These are phyloP conservation scores for Colletotrichum sp. DNA, from an alignment of 2,329 filamentous ascomycete genomes.

Conservation along the genomic window DNA sequence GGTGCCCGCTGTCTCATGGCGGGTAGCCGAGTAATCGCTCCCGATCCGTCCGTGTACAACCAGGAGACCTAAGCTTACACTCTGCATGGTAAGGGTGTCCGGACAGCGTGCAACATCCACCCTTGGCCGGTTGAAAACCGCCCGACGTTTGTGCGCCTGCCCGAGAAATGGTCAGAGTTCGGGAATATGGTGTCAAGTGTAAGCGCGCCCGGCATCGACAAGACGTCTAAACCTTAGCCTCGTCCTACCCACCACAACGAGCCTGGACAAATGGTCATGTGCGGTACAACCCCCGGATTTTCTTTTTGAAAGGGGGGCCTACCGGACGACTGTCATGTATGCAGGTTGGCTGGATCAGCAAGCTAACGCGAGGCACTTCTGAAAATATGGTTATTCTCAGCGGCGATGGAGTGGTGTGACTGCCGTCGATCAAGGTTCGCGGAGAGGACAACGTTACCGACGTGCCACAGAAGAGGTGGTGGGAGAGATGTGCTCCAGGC, in stretches of 20 bases:
- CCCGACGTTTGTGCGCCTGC: background rate
- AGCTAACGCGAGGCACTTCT: background rate
- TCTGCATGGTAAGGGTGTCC: background rate
- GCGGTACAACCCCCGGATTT: constrained; percentile 7
- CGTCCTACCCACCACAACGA: background rate
- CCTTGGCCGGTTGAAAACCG: background rate
- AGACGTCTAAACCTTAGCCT: background rate
- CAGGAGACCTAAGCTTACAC: background rate
- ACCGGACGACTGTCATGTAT: background rate
- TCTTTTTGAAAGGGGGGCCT: background rate
- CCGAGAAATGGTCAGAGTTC: background rate
- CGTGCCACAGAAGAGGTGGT: background rate
- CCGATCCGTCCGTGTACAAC: background rate
- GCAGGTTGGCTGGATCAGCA: background rate
- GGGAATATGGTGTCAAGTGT: background rate
- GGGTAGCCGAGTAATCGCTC: background rate
- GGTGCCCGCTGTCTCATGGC: background rate
- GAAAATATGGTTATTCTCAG: background rate
- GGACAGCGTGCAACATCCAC: background rate
- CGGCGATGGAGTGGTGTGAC: background rate
- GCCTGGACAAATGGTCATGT: background rate
- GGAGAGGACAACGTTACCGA: background rate
- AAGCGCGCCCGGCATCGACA: background rate
- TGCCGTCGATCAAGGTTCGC: background rate
- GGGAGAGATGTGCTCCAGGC: background rate